Percentiles rank a stretch among this genome's conserved stretches.
Evolutionary conservation across 2,329 filamentous ascomycete genomes (phyloP).

Genomic region (Moelleriella libera): DNA sequence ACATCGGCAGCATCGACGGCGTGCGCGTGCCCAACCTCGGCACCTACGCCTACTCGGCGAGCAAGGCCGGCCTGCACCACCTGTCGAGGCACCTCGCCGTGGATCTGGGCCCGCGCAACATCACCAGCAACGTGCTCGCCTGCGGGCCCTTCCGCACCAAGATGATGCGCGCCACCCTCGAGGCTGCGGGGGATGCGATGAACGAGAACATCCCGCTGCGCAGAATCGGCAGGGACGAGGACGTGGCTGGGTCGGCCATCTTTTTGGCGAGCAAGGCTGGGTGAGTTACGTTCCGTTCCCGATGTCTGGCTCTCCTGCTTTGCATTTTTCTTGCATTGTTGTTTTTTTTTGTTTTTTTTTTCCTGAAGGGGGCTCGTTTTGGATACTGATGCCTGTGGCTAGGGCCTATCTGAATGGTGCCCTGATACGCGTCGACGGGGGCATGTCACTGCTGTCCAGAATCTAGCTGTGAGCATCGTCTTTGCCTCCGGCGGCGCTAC

Average conservation of each 20-base stretch:
- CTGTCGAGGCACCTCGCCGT: slow-evolving; percentile 43
- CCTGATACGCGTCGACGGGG: slow-evolving; percentile 48
- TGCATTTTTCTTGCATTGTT: slow-evolving; percentile 33
- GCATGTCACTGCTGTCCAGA: slow-evolving; percentile 30
- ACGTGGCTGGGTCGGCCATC: slow-evolving; percentile 58
- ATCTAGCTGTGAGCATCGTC: slow-evolving; percentile 16
- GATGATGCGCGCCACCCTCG: slow-evolving; percentile 52
- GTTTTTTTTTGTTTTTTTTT: slow-evolving; percentile 12
- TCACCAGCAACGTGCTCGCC: slow-evolving; percentile 55
- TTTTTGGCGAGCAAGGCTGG: slow-evolving; percentile 57
- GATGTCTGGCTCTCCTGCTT: slow-evolving; percentile 12
- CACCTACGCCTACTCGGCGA: slow-evolving; percentile 46
- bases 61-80: slow-evolving; percentile 52
- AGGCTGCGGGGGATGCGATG: slow-evolving; percentile 39
- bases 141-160: slow-evolving; percentile 58
- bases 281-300: slow-evolving; percentile 12
- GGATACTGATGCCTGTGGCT: too few species aligned
- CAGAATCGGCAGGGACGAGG: slow-evolving; percentile 51
- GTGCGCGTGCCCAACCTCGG: slow-evolving; percentile 43
- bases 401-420: slow-evolving; percentile 49
- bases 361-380: not conserved
- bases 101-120: slow-evolving; percentile 42
- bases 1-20: slow-evolving; percentile 52
- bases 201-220: slow-evolving; percentile 46
- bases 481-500: too few species aligned